Evolutionary conservation across 1,284 basidiomycete species (phyloP).

Genomic region (Trichosporon sp.): DNA sequence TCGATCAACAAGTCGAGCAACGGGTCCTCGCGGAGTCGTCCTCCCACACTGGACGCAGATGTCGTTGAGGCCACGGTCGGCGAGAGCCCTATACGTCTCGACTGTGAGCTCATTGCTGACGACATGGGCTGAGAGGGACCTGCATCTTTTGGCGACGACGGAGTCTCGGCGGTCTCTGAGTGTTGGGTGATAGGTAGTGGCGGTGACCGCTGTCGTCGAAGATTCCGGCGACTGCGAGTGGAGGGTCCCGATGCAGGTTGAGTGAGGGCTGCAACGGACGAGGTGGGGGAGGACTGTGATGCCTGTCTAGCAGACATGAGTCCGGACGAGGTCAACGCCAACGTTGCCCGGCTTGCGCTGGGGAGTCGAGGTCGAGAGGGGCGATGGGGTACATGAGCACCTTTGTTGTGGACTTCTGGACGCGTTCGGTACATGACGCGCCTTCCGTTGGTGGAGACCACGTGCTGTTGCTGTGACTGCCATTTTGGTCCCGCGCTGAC

Average conservation of each 20-base stretch:
- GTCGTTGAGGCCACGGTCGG: neutral
- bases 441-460: slow-evolving; percentile 4
- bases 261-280: too few species aligned
- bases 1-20: slow-evolving; percentile 10
- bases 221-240: neutral
- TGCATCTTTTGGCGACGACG: neutral
- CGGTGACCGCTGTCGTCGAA: neutral
- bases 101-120: neutral
- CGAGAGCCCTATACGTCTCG: neutral
- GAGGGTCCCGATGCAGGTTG: neutral
- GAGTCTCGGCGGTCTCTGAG: neutral
- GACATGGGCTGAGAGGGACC: neutral
- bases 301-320: slow-evolving; percentile 14
- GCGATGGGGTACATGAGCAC: slow-evolving; percentile 4
- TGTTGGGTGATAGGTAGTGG: neutral
- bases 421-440: slow-evolving; percentile 9
- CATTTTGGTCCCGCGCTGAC: slow-evolving; percentile 10
- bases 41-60: neutral
- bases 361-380: neutral
- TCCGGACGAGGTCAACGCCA: neutral
- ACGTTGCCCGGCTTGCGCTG: neutral
- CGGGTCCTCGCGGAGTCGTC: neutral
- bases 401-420: slow-evolving; percentile 1
- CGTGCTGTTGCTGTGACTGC: neutral
- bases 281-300: neutral